Evolutionary conservation across 352 stramenopile species (phyloP), one percentile per base, ranked within the genome.

Genomic region (Pythium biforme): DNA sequence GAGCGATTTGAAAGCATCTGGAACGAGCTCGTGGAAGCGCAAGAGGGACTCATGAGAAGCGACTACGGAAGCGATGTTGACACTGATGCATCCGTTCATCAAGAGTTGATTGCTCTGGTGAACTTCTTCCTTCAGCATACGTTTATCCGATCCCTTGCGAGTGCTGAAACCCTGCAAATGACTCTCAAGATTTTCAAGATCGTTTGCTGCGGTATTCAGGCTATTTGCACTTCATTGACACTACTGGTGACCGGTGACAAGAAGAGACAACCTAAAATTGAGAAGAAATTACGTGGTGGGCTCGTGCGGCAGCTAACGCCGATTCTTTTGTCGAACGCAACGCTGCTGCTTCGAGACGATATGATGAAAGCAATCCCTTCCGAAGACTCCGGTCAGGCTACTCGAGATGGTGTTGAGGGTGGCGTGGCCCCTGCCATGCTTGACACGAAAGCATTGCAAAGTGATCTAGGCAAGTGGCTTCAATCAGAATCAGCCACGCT

Each of bases 401-500:
- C 14, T 43, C 14, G 15, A 27, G 12, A 3, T n/a, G n/a, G 9
- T 12, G 14, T n/a, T 47, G 40, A 26, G 7, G 37, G 17, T 15
- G 10, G 11, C 3, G 10, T n/a, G 4, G 37, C n/a, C 11, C 6
- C 15, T 52, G 25, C 8, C 3, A 52, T 33, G 4, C 3, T 41
- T 8, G 34, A 59, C 26, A 29, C 7, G 3, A 20, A 55, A 17
- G 34, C 9, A 34, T 46, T 64, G 19, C 46, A 51, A 45, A 31
- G 20, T 20, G 53, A 59, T 17, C 41, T 64, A 2, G 62, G 29
- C 0, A 50, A 19, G 10, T 78, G 52, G 27, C 72, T 40, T 22
- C 60, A 55, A 53, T 50, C 37, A 4, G 15, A 74, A 31, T 61
- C 71, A 1, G 55, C 64, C 0, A 69, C 66, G 29, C 29, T 89